Evolutionary conservation across 129 eudicot genomes (phyloP).

Genomic region (Centaurea solstitialis): DNA sequence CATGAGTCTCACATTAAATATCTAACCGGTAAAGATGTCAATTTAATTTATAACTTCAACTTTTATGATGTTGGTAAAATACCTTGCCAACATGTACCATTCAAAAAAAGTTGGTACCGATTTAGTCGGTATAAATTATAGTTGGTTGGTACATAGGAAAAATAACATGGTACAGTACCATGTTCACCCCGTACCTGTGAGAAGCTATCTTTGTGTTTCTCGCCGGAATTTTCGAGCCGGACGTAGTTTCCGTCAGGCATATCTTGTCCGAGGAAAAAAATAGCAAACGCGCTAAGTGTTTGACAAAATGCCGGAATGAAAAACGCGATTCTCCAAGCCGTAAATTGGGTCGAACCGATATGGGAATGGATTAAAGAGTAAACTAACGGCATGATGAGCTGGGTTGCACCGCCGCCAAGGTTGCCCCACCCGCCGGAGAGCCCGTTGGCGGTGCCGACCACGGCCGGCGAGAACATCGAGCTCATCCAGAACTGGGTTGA

Average conservation of each 20-base stretch:
- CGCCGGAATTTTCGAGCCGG: slow-evolving; percentile 56
- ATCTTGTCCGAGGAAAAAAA: slow-evolving; percentile 71
- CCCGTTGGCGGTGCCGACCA: slow-evolving; percentile 79
- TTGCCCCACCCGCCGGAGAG: slow-evolving; percentile 86
- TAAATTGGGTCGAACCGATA: slow-evolving; percentile 45
- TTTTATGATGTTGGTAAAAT: no score
- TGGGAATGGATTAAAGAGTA: slow-evolving; percentile 33
- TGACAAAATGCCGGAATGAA: slow-evolving; percentile 70
- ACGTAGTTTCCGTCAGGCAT: slow-evolving; percentile 66
- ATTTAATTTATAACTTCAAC: no score
- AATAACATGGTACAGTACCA: no score
- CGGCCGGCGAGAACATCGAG: slow-evolving; percentile 57
- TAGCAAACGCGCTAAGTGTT: slow-evolving; percentile 45
- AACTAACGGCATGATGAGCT: slow-evolving; percentile 72
- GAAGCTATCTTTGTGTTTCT: slow-evolving; percentile 55
- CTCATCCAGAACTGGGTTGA: slow-evolving; percentile 94
- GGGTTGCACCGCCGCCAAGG: slow-evolving; percentile 84
- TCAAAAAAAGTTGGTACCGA: no score
- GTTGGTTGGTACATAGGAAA: no score
- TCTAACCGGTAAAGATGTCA: no score
- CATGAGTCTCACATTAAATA: no score
- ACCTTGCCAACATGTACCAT: no score
- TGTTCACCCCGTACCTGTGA: slow-evolving; percentile 29
- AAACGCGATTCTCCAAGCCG: slow-evolving; percentile 85
- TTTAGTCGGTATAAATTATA: no score